phyloP scores from a whole-genome alignment of 2,329 filamentous ascomycete genomes.

The Aureobasidium mangrovei region DNA sequence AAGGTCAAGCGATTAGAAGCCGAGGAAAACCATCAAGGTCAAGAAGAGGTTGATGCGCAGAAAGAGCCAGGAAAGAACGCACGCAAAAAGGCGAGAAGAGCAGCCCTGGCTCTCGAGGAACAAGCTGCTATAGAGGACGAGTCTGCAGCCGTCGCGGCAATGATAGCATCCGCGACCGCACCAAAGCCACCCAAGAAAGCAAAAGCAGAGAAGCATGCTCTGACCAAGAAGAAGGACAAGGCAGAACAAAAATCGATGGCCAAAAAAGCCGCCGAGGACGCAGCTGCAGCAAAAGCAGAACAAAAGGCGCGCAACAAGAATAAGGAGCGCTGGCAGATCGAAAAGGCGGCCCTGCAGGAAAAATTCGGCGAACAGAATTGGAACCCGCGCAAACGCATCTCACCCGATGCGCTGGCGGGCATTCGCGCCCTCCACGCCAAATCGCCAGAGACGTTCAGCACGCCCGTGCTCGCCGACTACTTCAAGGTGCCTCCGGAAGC shows the following conservation, averaged over 20 bases:
- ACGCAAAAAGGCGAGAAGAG: constrained; percentile 1
- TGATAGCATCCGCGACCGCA: constrained; percentile 10
- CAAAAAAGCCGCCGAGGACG: background rate
- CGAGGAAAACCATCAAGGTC: background rate
- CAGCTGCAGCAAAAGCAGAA: background rate
- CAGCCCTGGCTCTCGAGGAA: background rate
- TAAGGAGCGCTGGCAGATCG: constrained; percentile 57
- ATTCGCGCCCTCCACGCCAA: constrained; percentile 74
- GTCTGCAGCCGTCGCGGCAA: background rate
- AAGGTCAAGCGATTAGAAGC: background rate
- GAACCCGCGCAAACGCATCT: constrained; percentile 76
- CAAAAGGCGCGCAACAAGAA: constrained; percentile 9
- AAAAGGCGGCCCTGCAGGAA: constrained; percentile 63
- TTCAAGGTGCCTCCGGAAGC: constrained; percentile 85
- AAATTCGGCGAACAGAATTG: constrained; percentile 74
- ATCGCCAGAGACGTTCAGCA: constrained; percentile 70
- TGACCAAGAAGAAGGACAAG: constrained; percentile 9
- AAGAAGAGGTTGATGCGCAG: background rate
- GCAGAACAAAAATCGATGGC: constrained; percentile 12
- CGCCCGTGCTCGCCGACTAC: constrained; percentile 59
- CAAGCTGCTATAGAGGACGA: background rate
- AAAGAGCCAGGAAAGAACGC: constrained; percentile 7
- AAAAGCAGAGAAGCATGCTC: background rate
- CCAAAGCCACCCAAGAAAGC: background rate
- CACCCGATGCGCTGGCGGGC: constrained; percentile 83